phyloP scores from a whole-genome alignment of 352 stramenopile species.

The Albugo laibachii region DNA sequence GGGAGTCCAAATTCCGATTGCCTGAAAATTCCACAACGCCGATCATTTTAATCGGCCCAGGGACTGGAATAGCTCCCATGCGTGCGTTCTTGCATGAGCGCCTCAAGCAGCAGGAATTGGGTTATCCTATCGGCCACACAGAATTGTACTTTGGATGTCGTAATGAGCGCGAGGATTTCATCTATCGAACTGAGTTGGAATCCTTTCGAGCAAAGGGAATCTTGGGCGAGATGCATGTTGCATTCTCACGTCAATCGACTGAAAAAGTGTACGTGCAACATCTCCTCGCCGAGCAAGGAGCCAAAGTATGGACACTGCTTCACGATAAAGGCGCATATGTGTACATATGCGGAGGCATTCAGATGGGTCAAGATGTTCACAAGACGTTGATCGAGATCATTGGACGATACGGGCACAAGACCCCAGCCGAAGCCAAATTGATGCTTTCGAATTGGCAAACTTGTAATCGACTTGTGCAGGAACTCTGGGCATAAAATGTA shows the following conservation, averaged over 20 bases:
- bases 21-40: conserved; percentile 73
- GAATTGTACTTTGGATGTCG: conserved; percentile 89
- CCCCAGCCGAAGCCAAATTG: conserved; percentile 27
- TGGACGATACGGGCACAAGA: conserved; percentile 32
- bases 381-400: conserved; percentile 81
- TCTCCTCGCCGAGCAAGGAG: conserved; percentile 67
- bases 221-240: conserved; percentile 82
- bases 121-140: conserved; percentile 56
- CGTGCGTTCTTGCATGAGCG: conserved; percentile 92
- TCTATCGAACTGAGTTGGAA: conserved; percentile 86
- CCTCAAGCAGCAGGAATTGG: conserved; percentile 30
- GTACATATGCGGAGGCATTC: conserved; percentile 95
- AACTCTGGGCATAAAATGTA: conserved; percentile 88
- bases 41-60: conserved; percentile 90
- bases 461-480: conserved; percentile 86
- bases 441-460: conserved; percentile 83
- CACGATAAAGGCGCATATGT: conserved; percentile 60
- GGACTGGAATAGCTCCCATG: conserved; percentile 96
- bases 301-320: conserved; percentile 39
- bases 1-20: conserved; percentile 90
- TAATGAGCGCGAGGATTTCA: conserved; percentile 65
- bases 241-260: conserved; percentile 80
- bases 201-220: conserved; percentile 61
- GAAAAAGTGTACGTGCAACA: conserved; percentile 98
- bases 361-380: conserved; percentile 94